Conservation (phyloP, 2,329 filamentous ascomycete species). For the Monilinia vaccinii-corymbosi region DNA sequence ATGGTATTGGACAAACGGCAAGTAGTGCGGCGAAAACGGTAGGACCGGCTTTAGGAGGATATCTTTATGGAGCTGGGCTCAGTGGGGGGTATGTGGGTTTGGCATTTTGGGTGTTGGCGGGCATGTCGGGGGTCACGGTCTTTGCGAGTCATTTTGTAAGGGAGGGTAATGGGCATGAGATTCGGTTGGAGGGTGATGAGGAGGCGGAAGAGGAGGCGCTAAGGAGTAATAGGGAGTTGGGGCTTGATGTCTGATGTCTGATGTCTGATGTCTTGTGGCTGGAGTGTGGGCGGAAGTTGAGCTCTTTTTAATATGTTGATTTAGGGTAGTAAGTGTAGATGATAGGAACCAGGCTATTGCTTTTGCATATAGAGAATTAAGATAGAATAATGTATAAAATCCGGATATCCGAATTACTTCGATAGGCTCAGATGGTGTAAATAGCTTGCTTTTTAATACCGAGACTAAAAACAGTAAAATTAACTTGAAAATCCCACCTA, state of each 20-base stretch:
- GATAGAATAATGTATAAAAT: too few species aligned
- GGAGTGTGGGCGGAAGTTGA: neutral
- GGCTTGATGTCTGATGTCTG: neutral
- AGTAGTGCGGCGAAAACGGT: constrained; percentile 50
- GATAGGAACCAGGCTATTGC: too few species aligned
- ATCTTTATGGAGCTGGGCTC: constrained; percentile 50
- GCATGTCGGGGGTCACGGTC: constrained; percentile 41
- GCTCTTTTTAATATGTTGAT: neutral
- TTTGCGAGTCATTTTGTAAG: constrained; percentile 45
- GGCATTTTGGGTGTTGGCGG: constrained; percentile 36
- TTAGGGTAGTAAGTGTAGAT: neutral
- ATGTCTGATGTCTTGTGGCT: neutral
- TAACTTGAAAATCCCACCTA: too few species aligned
- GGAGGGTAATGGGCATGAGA: constrained; percentile 57
- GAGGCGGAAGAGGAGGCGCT: constrained; percentile 32
- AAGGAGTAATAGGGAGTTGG: constrained; percentile 17
- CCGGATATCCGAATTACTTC: too few species aligned
- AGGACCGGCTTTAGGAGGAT: constrained; percentile 51
- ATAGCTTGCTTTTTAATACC: too few species aligned
- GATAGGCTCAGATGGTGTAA: too few species aligned
- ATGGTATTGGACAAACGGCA: constrained; percentile 48
- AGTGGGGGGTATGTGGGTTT: constrained; percentile 45
- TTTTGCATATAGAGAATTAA: too few species aligned
- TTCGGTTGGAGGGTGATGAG: constrained; percentile 53
- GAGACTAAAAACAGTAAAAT: too few species aligned